phyloP scores from a whole-genome alignment of 2,329 filamentous ascomycete species.

The Fusarium siculi region DNA sequence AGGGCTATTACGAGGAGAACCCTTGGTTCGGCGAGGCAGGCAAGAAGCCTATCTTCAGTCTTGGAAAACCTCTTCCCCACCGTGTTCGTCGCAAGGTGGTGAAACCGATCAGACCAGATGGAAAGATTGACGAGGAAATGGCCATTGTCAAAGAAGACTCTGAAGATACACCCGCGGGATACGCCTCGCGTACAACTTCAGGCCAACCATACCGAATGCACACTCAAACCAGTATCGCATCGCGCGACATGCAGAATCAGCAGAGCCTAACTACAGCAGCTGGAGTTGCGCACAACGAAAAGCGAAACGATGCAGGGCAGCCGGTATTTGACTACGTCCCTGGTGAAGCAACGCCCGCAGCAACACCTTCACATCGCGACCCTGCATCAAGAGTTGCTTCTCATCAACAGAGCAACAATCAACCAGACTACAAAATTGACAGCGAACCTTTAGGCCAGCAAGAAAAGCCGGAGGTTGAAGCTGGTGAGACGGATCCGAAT shows the following conservation, averaged over 20 bases:
- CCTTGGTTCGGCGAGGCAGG: conserved; percentile 32
- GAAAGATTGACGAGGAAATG: conserved; percentile 25
- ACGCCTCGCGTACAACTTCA: conserved; percentile 3
- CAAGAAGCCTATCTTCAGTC: conserved; percentile 34
- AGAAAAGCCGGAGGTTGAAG: conserved; percentile 24
- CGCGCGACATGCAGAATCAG: background rate
- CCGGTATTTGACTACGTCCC: conserved; percentile 24
- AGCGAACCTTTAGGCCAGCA: conserved; percentile 29
- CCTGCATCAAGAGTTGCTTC: background rate
- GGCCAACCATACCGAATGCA: background rate
- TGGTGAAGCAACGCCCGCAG: background rate
- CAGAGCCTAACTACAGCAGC: conserved; percentile 13
- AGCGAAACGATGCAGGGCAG: conserved; percentile 16
- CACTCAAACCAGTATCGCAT: background rate
- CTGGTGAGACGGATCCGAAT: conserved; percentile 19
- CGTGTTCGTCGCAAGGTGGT: conserved; percentile 21
- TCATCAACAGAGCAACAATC: background rate
- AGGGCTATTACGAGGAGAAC: conserved; percentile 31
- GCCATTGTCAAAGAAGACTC: background rate
- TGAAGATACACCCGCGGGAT: background rate
- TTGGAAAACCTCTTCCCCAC: conserved; percentile 34
- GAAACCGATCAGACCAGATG: background rate
- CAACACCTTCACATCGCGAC: background rate
- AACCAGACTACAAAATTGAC: conserved; percentile 27
- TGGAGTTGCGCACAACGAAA: conserved; percentile 11